Evolutionary conservation across 2,329 filamentous ascomycete species (phyloP).

Genomic region (Fusarium drepaniforme): DNA sequence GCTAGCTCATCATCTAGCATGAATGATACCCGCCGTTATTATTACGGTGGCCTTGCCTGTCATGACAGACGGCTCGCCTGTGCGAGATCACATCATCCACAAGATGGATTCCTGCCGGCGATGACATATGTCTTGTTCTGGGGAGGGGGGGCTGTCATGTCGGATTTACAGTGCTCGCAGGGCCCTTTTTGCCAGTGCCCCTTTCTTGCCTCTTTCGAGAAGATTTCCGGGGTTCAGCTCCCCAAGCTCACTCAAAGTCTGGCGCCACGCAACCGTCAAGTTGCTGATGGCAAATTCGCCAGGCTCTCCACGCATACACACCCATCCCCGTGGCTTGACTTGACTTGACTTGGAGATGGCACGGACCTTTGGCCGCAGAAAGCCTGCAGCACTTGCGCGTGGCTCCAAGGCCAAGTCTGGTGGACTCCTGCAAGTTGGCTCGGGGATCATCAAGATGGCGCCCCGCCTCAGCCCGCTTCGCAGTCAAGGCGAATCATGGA

Average conservation of each 20-base stretch:
- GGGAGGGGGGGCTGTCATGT: slow-evolving; percentile 7
- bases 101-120: background rate
- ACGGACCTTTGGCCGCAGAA: slow-evolving; percentile 38
- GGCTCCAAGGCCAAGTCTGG: slow-evolving; percentile 18
- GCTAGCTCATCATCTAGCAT: slow-evolving; percentile 24
- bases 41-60: slow-evolving; percentile 18
- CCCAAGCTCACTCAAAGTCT: slow-evolving; percentile 31
- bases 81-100: slow-evolving; percentile 10
- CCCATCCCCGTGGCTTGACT: slow-evolving; percentile 14
- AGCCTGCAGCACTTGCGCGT: slow-evolving; percentile 12
- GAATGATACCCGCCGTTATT: slow-evolving; percentile 24
- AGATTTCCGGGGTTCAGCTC: slow-evolving; percentile 30
- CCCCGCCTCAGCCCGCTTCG: slow-evolving; percentile 19
- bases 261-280: slow-evolving; percentile 33
- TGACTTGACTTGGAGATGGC: slow-evolving; percentile 13
- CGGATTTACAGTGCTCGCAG: slow-evolving; percentile 13
- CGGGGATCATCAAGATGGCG: slow-evolving; percentile 32
- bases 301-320: slow-evolving; percentile 13
- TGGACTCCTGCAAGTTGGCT: slow-evolving; percentile 16
- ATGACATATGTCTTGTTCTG: background rate
- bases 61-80: background rate
- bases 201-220: slow-evolving; percentile 28
- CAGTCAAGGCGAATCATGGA: slow-evolving; percentile 33
- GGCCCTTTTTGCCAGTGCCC: slow-evolving; percentile 11
- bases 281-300: background rate